Evolutionary conservation across 2,329 filamentous ascomycete genomes (phyloP), one percentile per base, ranked within the genome.

Genomic region (Paraconiothyrium sp.): DNA sequence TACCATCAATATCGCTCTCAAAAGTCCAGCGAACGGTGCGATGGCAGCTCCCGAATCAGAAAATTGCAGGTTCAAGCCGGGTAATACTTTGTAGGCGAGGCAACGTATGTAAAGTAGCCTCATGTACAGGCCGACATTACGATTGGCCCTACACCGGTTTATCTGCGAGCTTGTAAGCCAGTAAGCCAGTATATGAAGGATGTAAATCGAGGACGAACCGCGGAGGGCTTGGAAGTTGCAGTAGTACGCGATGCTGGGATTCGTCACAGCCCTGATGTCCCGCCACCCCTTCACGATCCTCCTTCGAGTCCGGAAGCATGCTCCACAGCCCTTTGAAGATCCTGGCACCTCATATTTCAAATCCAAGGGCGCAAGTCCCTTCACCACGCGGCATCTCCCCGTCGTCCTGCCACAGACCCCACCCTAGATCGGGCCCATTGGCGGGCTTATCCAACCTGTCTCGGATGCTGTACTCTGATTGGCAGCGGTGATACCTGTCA

Each of bases 161-260:
- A 41, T 35, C 35, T 35, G 27, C 14, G 35, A 30, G 13, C 35
- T 30, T 32, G 50, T 30, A 43, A 30, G 50, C 32, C 32, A 35
- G 32, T 37, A 20, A 51, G 30, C 35, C 49, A 27, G 20, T 52
- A 54, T 54, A 54, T 54, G 37, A 54, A 22, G 27, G 34, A 4
- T 22, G 32, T 1, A 24, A 3, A n/a, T 54, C 20, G 35, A 4
- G 14, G 20, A n/a, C 37, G 5, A 13, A 30, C 20, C 35, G 11
- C 50, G 22, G 35, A 43, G 22, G 11, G 1, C 10, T 41, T 10
- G 35, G 16, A 11, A 27, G 20, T 11, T 13, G 50, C 50, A 54
- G n/a, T 30, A 54, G 50, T 54, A 54, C 50, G 35, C 34, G 20
- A 43, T 30, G 13, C 37, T 54, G 22, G 27, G 50, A 34, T 20